These are phyloP conservation scores for Ilyonectria robusta DNA, from an alignment of 2,329 filamentous ascomycete species.

Conservation along the genomic window DNA sequence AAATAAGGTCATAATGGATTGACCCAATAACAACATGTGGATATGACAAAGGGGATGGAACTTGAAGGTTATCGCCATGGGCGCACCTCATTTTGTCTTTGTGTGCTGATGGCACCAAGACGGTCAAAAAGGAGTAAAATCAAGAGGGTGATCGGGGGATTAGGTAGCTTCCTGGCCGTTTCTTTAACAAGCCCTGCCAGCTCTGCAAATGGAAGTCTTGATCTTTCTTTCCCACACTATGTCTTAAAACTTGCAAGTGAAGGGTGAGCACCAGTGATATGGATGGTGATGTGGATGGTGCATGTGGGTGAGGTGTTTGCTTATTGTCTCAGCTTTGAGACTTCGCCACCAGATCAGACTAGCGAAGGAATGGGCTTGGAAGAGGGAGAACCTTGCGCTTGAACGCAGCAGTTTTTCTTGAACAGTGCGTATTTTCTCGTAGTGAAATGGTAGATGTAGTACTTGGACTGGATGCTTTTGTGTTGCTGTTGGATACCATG, in stretches of 20 bases:
- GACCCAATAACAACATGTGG: constrained; percentile 31
- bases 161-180: constrained; percentile 47
- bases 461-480: not conserved
- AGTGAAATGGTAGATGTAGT: not conserved
- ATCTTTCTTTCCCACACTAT: constrained; percentile 43
- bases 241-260: constrained; percentile 19
- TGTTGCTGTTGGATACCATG: not conserved
- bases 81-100: constrained; percentile 36
- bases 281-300: not conserved
- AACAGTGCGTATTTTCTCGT: no score
- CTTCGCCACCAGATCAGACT: not conserved
- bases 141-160: constrained; percentile 35
- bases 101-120: constrained; percentile 40
- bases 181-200: constrained; percentile 38
- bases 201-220: constrained; percentile 48
- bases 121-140: constrained; percentile 46
- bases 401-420: not conserved
- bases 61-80: constrained; percentile 30
- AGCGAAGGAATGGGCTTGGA: not conserved
- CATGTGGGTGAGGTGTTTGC: constrained; percentile 1
- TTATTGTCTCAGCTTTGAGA: not conserved
- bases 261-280: not conserved
- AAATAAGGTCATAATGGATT: constrained; percentile 34
- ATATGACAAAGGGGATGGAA: constrained; percentile 44
- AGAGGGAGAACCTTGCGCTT: not conserved